Base-by-base conservation (phyloP, 305 asterid species). In the Solanum aculeatissimum region DNA sequence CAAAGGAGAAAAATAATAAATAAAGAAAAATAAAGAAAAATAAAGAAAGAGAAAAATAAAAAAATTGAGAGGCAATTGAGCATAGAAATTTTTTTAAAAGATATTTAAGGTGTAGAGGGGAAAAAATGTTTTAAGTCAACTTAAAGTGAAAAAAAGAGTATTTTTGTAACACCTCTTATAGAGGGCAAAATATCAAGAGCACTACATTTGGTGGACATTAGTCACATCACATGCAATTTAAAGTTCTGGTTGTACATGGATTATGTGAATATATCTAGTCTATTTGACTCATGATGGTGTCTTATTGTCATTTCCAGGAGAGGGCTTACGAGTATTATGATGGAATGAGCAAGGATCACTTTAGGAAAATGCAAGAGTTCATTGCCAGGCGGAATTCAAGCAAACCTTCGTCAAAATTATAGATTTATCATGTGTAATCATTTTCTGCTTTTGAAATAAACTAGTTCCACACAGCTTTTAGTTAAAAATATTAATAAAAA, bases 281-380 rank as follows among this genome's bases (percentile, higher is more conserved):
- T 71, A 19, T 42, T 42, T 8, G n/a, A 43, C 55, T 80, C n/a
- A 19, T 62, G 19, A 15, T n/a, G 35, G 21, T 53, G 47, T 43
- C 14, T 60, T 3, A 53, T 21, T 60, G 58, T 84, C 49, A 23
- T 83, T 86, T 87, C 70, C 95, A 96, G 99, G 93, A 93, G 89
- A 96, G 99, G 89, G 99, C 93, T 42, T 93, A 95, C 62, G 94
- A 88, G 12, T 96, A 92, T 82, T 96, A 96, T 43, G 87, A 89
- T 38, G 97, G 97, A 81, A 96, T 96, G 99, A 93, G 93, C 1
- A 92, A 92, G 89, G 97, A 95, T 68, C 98, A 96, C 90, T 96
- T 96, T 84, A 89, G 89, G 93, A 92, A 92, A 89, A 93, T 96
- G 98, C 98, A 95, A 89, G 98, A 93, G 51, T 96, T 95, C 85